Evolutionary conservation across 1,139 yeast species (phyloP).

Genomic region (Geotrichum bryndzae): DNA sequence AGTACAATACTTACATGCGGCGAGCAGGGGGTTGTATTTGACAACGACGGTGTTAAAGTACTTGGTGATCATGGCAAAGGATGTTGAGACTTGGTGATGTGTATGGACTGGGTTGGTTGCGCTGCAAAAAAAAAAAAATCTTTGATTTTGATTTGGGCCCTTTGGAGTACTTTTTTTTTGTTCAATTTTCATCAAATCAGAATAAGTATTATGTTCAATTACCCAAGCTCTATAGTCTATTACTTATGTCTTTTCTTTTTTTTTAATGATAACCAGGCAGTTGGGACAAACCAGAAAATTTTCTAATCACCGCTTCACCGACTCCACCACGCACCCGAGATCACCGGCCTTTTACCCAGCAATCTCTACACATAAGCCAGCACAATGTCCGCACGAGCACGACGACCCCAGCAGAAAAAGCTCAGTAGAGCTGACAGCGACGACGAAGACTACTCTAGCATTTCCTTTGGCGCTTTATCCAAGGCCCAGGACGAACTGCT

Average conservation of each 20-base stretch:
- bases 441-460: conserved; percentile 16
- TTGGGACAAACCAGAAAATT: neutral
- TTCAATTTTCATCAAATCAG: neutral
- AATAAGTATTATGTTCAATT: neutral
- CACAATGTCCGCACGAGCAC: neutral
- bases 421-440: neutral
- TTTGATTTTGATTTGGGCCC: neutral
- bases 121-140: neutral
- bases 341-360: neutral
- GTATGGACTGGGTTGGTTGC: neutral
- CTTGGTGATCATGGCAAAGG: conserved; percentile 63
- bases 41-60: conserved; percentile 74
- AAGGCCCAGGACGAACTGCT: conserved; percentile 50
- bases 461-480: conserved; percentile 57
- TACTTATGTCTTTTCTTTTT: neutral
- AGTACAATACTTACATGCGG: conserved; percentile 44
- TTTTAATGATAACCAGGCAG: neutral
- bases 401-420: neutral
- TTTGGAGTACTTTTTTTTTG: neutral
- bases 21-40: conserved; percentile 69
- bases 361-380: neutral
- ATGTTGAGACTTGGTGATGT: neutral
- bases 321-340: too few species aligned
- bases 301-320: neutral
- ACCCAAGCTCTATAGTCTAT: neutral